These are phyloP conservation scores for Talaromyces sp. DNA, from an alignment of 2,329 filamentous ascomycete species.

Conservation along the genomic window DNA sequence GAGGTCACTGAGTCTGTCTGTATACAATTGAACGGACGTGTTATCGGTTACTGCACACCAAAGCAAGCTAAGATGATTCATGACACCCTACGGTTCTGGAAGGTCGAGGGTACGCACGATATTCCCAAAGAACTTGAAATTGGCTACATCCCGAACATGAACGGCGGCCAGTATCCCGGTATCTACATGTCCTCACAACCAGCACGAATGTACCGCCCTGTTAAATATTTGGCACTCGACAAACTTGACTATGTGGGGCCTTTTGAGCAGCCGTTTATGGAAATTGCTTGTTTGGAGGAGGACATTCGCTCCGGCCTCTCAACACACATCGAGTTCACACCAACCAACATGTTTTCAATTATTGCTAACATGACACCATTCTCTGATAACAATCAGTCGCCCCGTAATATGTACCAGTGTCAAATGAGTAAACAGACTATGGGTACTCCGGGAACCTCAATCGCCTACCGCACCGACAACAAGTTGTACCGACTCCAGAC, in stretches of 20 bases:
- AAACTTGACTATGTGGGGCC: conserved; percentile 86
- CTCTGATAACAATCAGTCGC: conserved; percentile 97
- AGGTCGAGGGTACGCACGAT: conserved; percentile 78
- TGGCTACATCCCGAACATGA: conserved; percentile 82
- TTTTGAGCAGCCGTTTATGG: conserved; percentile 97
- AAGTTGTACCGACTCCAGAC: conserved; percentile 94
- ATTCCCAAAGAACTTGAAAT: conserved; percentile 85
- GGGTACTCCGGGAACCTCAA: conserved; percentile 86
- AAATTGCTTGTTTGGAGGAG: conserved; percentile 83
- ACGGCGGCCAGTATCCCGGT: conserved; percentile 91
- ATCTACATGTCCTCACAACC: conserved; percentile 88
- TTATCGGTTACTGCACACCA: conserved; percentile 86
- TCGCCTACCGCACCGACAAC: conserved; percentile 89
- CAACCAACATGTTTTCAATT: conserved; percentile 96
- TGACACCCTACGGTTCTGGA: conserved; percentile 90
- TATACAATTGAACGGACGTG: conserved; percentile 83
- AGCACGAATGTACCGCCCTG: conserved; percentile 82
- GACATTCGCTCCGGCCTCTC: conserved; percentile 86
- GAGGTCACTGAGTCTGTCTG: conserved; percentile 79
- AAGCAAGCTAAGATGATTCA: conserved; percentile 76
- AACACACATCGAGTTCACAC: conserved; percentile 89
- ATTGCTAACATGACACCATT: conserved; percentile 98
- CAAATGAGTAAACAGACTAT: conserved; percentile 99
- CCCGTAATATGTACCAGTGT: conserved; percentile 98
- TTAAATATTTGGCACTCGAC: conserved; percentile 85